phyloP scores from a whole-genome alignment of 139 green algal species.

The Picochlorum sp. region DNA sequence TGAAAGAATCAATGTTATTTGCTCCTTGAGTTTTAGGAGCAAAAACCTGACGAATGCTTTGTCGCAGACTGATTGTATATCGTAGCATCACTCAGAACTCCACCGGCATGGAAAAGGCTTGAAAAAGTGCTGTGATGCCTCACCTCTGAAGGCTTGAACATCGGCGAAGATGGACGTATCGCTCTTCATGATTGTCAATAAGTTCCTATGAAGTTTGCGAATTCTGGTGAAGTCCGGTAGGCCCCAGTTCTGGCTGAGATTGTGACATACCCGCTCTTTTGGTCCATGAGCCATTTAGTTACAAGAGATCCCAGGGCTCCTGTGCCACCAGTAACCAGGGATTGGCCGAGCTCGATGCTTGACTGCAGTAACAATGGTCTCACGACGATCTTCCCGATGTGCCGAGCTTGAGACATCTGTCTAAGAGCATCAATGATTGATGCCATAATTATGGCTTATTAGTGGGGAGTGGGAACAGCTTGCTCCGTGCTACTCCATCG shows the following conservation, averaged over 20 bases:
- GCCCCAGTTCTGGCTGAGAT: conserved; percentile 18
- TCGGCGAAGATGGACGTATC: conserved; percentile 17
- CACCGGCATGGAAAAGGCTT: conserved; percentile 49
- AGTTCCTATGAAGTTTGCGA: neutral
- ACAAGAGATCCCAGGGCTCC: conserved; percentile 21
- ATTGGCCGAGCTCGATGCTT: neutral
- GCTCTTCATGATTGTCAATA: conserved; percentile 20
- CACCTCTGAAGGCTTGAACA: neutral
- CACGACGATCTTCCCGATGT: conserved; percentile 77
- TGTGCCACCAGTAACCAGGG: conserved; percentile 9
- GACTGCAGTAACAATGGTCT: neutral
- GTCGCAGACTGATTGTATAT: conserved; percentile 37
- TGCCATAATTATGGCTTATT: conserved; percentile 25
- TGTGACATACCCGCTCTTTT: conserved; percentile 13
- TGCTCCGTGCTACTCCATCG: conserved; percentile 28
- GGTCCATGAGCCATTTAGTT: conserved; percentile 22
- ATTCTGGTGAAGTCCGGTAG: neutral
- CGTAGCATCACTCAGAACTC: conserved; percentile 58
- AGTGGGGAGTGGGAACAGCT: conserved; percentile 33
- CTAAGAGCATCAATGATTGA: conserved; percentile 46
- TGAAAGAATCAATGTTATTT: neutral
- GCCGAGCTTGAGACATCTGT: conserved; percentile 62
- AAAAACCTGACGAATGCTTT: conserved; percentile 21
- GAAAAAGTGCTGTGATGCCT: neutral
- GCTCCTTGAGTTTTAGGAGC: conserved; percentile 42